Evolutionary conservation across 768 basidiomycete genomes (phyloP).

Genomic region (Mycena capillaripes): DNA sequence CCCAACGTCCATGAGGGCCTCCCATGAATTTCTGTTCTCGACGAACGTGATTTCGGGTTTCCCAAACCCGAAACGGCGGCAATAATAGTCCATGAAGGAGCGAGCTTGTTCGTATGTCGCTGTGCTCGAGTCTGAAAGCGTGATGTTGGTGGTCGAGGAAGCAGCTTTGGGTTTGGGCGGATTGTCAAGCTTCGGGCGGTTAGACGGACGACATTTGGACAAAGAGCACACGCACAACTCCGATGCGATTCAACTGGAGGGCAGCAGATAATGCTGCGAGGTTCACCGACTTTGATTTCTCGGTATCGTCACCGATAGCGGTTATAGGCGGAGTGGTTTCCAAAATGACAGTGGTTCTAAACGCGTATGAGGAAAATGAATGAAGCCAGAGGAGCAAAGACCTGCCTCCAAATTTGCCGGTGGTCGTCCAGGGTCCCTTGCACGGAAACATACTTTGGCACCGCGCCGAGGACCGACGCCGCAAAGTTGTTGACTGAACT

Average conservation of each 20-base stretch:
- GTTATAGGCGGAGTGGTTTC: slow-evolving; percentile 58
- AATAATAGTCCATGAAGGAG: slow-evolving; percentile 97
- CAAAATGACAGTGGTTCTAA: slow-evolving; percentile 58
- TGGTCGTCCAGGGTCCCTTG: slow-evolving; percentile 13
- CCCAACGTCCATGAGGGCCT: slow-evolving; percentile 82
- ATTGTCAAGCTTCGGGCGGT: slow-evolving; percentile 54
- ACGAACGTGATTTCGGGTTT: slow-evolving; percentile 78
- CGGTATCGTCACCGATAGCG: slow-evolving; percentile 73
- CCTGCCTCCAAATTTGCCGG: slow-evolving; percentile 32
- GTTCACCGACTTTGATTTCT: slow-evolving; percentile 76
- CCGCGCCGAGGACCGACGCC: slow-evolving; percentile 4
- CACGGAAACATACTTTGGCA: slow-evolving; percentile 27
- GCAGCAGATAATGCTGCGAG: slow-evolving; percentile 84
- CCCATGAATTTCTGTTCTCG: slow-evolving; percentile 65
- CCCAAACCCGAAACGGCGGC: slow-evolving; percentile 80
- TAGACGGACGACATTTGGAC: neutral
- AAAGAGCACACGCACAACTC: slow-evolving; percentile 66
- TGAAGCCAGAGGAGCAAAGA: neutral
- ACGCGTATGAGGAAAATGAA: neutral
- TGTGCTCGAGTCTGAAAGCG: slow-evolving; percentile 72
- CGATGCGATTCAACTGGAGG: slow-evolving; percentile 74
- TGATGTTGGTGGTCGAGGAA: slow-evolving; percentile 37
- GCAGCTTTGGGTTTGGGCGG: slow-evolving; percentile 45
- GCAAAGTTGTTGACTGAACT: slow-evolving; percentile 31
- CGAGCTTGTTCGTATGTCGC: slow-evolving; percentile 82